Conservation (phyloP, 2,329 filamentous ascomycete species). For the Pyrenophora teres region DNA sequence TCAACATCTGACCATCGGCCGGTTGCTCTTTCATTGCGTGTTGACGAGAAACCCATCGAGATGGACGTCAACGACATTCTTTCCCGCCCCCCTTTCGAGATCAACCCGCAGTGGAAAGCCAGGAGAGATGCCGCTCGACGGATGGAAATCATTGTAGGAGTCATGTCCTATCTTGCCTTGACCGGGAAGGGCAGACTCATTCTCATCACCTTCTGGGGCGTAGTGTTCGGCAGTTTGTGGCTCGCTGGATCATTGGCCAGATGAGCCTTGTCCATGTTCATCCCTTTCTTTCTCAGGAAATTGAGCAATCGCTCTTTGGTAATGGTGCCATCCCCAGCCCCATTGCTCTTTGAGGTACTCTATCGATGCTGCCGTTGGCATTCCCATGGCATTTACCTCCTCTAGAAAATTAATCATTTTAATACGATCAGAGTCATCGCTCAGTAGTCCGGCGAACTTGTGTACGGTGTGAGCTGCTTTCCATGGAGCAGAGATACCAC, state of each 20-base stretch:
- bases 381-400: conserved; percentile 21
- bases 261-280: conserved; percentile 5
- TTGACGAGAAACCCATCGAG: conserved; percentile 61
- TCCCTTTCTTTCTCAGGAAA: background rate
- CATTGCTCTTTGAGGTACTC: conserved; percentile 17
- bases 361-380: conserved; percentile 18
- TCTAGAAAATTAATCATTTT: conserved; percentile 27
- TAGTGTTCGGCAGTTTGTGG: conserved; percentile 34
- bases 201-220: conserved; percentile 39
- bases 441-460: conserved; percentile 15
- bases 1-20: conserved; percentile 86
- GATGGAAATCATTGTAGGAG: conserved; percentile 65
- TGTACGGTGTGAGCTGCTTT: conserved; percentile 21
- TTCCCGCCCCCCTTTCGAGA: conserved; percentile 59
- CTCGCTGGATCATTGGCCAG: conserved; percentile 25
- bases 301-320: conserved; percentile 1
- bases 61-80: conserved; percentile 44
- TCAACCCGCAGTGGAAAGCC: conserved; percentile 62
- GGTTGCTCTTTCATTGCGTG: conserved; percentile 71
- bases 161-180: conserved; percentile 58
- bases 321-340: conserved; percentile 8
- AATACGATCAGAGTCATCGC: conserved; percentile 12
- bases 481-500: conserved; percentile 12
- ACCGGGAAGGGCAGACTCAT: conserved; percentile 54
- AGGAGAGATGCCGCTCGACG: conserved; percentile 59